Base-by-base conservation (phyloP, 1,284 basidiomycete species). In the Trametes hirsuta region DNA sequence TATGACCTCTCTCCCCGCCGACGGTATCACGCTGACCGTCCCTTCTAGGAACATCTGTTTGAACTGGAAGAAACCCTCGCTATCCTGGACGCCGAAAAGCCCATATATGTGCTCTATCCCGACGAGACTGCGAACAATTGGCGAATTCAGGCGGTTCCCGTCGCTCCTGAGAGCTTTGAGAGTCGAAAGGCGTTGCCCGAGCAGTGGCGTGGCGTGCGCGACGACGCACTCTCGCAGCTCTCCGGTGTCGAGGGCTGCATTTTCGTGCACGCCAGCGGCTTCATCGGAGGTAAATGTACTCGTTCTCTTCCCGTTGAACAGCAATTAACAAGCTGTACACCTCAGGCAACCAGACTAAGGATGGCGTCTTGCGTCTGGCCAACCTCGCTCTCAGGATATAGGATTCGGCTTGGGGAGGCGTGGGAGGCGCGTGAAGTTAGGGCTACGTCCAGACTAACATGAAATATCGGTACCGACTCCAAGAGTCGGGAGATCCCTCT, bases 211-310 rank as follows among this genome's bases (percentile, higher is more conserved):
- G 97, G 97, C 9, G 76, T 97, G 41, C 83, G 97, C 46, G 97
- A 99, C 73, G 88, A 91, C 9, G 82, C 84, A 51, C 79, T 99
- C 46, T 90, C 87, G 48, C 78, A 87, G 66, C 76, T 87, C 12
- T 87, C 86, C 11, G 94, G 94, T 1, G 88, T 98, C 63, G 84
- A 86, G 0, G 94, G 89, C 1, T 86, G 95, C 55, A 86, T 98
- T 58, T 99, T 99, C 73, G 89, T 96, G 30, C 97, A 99, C 76
- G 93, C 95, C 1, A 91, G 90, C 60, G 97, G 97, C 3, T 99
- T 99, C 74, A 98, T 96, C 70, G 97, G 95, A 69, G 95, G 94
- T 86, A 64, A 70, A 88, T 76, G 21, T 21, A 18, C 6, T 36
- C 3, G 11, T 9, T 5, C 0, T 30, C 4, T n/a, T 4, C 24